Conservation (phyloP, 2,329 filamentous ascomycete species). For the Botrytis cinerea region DNA sequence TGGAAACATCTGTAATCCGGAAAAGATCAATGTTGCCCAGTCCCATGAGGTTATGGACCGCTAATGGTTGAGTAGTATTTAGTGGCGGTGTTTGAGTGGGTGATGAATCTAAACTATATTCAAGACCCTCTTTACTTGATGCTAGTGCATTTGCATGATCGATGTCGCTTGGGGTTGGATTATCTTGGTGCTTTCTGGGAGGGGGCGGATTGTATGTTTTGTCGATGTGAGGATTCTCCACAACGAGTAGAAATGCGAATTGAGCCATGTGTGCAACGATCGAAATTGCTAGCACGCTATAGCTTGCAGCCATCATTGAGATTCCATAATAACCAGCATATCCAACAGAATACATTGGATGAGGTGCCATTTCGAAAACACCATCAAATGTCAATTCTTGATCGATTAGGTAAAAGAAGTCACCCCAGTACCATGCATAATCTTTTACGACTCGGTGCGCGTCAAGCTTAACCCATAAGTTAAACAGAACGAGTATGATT, state of each 20-base stretch:
- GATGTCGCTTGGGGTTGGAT: conserved; percentile 39
- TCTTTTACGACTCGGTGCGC: conserved; percentile 98
- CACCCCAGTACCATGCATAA: conserved; percentile 99
- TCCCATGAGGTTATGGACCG: conserved; percentile 82
- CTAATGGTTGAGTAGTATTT: conserved; percentile 56
- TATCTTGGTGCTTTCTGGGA: conserved; percentile 57
- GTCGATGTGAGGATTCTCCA: conserved; percentile 97
- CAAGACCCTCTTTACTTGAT: conserved; percentile 42
- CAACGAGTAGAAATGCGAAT: conserved; percentile 85
- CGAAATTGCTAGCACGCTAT: conserved; percentile 95
- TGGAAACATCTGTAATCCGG: conserved; percentile 80
- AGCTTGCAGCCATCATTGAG: conserved; percentile 96
- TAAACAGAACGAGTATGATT: conserved; percentile 81
- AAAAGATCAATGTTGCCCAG: conserved; percentile 83
- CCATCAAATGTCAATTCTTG: conserved; percentile 97
- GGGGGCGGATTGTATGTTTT: conserved; percentile 93
- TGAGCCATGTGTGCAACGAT: conserved; percentile 92
- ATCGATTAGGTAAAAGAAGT: conserved; percentile 98
- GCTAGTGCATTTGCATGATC: conserved; percentile 43
- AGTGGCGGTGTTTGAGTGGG: conserved; percentile 34
- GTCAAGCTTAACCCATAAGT: conserved; percentile 97
- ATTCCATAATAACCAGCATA: conserved; percentile 99
- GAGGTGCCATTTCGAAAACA: conserved; percentile 97
- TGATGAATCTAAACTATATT: conserved; percentile 29
- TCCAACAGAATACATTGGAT: conserved; percentile 98